A percentile compares a stretch with the other conserved stretches of the same genome.
These are phyloP conservation scores for Protostelium mycophagum DNA, from an alignment of 78 protist species.

Conservation along the genomic window DNA sequence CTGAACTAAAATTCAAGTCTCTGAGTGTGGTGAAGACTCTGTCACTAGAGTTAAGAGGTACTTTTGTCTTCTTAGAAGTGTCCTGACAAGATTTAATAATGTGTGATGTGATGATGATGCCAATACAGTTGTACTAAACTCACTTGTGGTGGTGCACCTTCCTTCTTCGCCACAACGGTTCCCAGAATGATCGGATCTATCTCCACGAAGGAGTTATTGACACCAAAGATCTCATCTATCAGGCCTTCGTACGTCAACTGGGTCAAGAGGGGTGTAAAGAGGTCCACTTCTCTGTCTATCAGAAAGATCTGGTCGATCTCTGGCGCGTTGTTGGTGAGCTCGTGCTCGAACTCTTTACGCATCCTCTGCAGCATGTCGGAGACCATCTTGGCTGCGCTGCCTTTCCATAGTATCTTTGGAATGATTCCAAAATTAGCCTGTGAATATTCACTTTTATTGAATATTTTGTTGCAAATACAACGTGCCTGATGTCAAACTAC, in stretches of 20 bases:
- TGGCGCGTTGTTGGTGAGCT: background rate
- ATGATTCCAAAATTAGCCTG: constrained; percentile 69
- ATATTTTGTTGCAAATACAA: no score
- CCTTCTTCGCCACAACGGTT: background rate
- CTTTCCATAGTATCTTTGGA: constrained; percentile 78
- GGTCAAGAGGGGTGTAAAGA: constrained; percentile 68
- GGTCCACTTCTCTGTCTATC: constrained; percentile 77
- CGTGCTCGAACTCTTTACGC: background rate
- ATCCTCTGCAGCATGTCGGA: background rate
- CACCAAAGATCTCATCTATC: constrained; percentile 83
- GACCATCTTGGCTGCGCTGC: constrained; percentile 30
- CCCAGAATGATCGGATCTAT: background rate
- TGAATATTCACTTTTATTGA: no score
- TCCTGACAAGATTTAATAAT: background rate
- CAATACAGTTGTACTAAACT: no score
- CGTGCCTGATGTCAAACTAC: no score
- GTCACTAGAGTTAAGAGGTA: constrained; percentile 17
- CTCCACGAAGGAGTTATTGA: constrained; percentile 15
- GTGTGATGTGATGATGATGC: background rate
- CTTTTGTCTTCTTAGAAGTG: background rate
- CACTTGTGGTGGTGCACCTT: background rate
- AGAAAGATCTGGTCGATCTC: constrained; percentile 72
- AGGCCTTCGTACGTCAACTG: constrained; percentile 94
- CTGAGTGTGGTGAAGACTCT: constrained; percentile 38
- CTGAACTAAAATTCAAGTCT: constrained; percentile 45